A percentile compares a stretch with the other conserved stretches of the same genome.
These are phyloP conservation scores for Bothriochloa decipiens DNA, from an alignment of 176 grass and related monocot genomes.

Conservation along the genomic window DNA sequence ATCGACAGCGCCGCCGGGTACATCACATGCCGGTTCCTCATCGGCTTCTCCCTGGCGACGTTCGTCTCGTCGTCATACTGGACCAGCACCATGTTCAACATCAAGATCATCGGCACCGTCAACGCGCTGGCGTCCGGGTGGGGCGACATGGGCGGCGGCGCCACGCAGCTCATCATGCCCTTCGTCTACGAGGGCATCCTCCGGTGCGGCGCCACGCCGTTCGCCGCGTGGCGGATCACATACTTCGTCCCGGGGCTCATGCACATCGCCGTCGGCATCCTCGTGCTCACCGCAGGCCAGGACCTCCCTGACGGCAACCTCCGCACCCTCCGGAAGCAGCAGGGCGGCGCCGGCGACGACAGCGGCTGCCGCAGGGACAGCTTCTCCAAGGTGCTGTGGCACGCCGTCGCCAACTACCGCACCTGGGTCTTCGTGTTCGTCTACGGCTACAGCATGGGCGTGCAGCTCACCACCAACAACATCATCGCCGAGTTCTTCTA, in stretches of 20 bases:
- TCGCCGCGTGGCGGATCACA: conserved; percentile 73
- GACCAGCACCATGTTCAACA: conserved; percentile 76
- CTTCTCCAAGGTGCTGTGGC: conserved; percentile 67
- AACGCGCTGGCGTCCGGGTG: conserved; percentile 64
- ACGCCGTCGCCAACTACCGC: conserved; percentile 75
- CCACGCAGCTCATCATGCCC: conserved; percentile 71
- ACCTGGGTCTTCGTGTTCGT: conserved; percentile 88
- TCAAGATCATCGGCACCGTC: conserved; percentile 59
- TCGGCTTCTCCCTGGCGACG: conserved; percentile 64
- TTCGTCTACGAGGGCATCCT: conserved; percentile 64
- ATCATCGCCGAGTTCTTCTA: conserved; percentile 86
- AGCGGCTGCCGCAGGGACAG: conserved; percentile 51
- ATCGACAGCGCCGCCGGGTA: conserved; percentile 40
- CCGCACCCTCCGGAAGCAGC: not conserved
- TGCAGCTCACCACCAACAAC: conserved; percentile 90
- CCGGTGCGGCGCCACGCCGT: conserved; percentile 52
- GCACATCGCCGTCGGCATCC: conserved; percentile 64
- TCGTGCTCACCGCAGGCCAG: conserved; percentile 67
- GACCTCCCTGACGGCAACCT: conserved; percentile 93
- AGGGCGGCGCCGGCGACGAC: not conserved
- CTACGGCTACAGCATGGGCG: conserved; percentile 94
- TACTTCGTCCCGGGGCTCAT: conserved; percentile 74
- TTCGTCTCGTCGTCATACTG: conserved; percentile 71
- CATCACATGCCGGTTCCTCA: conserved; percentile 36
- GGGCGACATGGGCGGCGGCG: conserved; percentile 70